Conservation (phyloP, 2,329 filamentous ascomycete species). For the Zasmidium citrigriseum region DNA sequence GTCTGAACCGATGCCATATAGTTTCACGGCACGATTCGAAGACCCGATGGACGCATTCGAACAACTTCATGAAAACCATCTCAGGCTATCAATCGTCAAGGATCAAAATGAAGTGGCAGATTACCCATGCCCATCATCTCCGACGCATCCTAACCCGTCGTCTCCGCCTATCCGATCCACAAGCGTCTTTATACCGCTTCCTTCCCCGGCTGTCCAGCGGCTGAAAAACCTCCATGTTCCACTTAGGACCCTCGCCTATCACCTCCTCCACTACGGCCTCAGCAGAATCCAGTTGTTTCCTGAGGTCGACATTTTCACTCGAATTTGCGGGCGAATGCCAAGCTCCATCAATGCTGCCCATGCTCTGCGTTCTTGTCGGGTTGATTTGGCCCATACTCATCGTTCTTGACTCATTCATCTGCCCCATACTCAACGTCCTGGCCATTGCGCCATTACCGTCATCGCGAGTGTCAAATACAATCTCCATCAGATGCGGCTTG, state of each 20-base stretch:
- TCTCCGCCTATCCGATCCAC: not conserved
- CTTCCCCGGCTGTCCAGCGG: not conserved
- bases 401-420: not conserved
- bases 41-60: no score
- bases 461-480: conserved; percentile 1
- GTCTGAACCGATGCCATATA: no score
- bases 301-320: not conserved
- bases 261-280: not conserved
- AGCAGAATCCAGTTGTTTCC: no score
- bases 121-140: not conserved
- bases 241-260: not conserved
- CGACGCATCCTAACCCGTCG: conserved; percentile 3
- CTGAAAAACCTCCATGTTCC: not conserved
- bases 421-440: not conserved
- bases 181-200: not conserved
- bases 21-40: no score
- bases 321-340: not conserved
- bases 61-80: no score
- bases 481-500: not conserved
- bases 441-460: not conserved
- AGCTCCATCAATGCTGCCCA: conserved; percentile 5
- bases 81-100: no score
- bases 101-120: no score
- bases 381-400: not conserved
- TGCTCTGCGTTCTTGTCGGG: not conserved